Percentiles rank a stretch among this genome's conserved stretches.
Evolutionary conservation across 805 yeast species (phyloP).

Genomic region (Kazachstania psychrophila): DNA sequence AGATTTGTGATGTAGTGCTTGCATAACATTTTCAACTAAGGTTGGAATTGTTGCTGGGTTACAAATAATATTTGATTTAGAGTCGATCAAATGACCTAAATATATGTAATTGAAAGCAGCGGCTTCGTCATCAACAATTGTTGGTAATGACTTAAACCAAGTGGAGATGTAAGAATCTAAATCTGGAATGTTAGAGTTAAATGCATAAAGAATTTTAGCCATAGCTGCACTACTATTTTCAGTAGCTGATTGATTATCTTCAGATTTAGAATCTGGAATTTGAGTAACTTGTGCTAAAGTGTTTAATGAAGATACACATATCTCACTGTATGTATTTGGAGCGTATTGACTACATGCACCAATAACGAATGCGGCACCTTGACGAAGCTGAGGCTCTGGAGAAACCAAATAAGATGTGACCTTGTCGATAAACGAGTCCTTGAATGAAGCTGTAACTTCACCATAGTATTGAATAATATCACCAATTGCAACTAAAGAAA

Average conservation of each 20-base stretch:
- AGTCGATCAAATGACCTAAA: conserved; percentile 60
- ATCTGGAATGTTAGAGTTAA: conserved; percentile 51
- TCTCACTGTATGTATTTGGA: conserved; percentile 50
- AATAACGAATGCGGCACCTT: conserved; percentile 74
- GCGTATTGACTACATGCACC: conserved; percentile 85
- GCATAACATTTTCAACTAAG: conserved; percentile 59
- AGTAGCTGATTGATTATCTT: conserved; percentile 76
- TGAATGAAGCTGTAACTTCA: conserved; percentile 50
- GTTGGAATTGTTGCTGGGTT: conserved; percentile 42
- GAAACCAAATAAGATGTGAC: conserved; percentile 60
- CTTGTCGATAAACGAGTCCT: conserved; percentile 53
- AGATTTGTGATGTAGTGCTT: conserved; percentile 61
- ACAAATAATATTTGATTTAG: conserved; percentile 50
- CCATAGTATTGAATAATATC: conserved; percentile 80
- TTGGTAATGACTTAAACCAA: conserved; percentile 80
- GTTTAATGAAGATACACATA: conserved; percentile 61
- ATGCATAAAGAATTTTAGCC: conserved; percentile 68
- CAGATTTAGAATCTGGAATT: conserved; percentile 76
- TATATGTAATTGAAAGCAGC: conserved; percentile 78
- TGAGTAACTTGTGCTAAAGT: conserved; percentile 63
- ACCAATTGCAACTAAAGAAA: conserved; percentile 71
- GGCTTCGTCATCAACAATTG: conserved; percentile 76
- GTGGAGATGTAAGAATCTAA: conserved; percentile 52
- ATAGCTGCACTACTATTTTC: conserved; percentile 78
- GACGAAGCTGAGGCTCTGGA: conserved; percentile 66